A percentile compares a stretch with the other conserved stretches of the same genome.
These are phyloP conservation scores for Epichloe coenophiala DNA, from an alignment of 2,329 filamentous ascomycete species.

Conservation along the genomic window DNA sequence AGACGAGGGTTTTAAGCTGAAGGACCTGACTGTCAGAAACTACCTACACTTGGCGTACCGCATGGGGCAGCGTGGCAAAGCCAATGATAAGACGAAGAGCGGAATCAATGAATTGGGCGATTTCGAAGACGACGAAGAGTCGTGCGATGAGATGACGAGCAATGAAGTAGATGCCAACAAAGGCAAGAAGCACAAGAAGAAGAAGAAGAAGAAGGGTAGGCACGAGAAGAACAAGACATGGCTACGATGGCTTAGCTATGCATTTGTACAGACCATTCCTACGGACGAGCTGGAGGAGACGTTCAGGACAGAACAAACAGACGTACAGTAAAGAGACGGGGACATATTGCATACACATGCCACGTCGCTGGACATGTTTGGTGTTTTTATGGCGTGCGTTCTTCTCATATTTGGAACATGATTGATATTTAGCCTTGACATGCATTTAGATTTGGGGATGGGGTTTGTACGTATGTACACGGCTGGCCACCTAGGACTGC, in stretches of 20 bases:
- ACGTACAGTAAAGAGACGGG: background rate
- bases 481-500: too few relatives aligned
- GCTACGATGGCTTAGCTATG: slow-evolving; percentile 63
- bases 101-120: slow-evolving; percentile 15
- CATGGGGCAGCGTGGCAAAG: slow-evolving; percentile 40
- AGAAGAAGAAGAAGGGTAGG: slow-evolving; percentile 29
- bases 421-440: background rate
- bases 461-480: too few relatives aligned
- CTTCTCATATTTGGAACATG: background rate
- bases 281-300: slow-evolving; percentile 48
- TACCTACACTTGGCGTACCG: slow-evolving; percentile 67
- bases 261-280: slow-evolving; percentile 61
- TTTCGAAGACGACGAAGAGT: slow-evolving; percentile 12
- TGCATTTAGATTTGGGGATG: background rate
- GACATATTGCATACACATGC: background rate
- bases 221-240: slow-evolving; percentile 54
- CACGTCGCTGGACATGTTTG: background rate
- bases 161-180: slow-evolving; percentile 25
- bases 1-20: slow-evolving; percentile 60
- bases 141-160: slow-evolving; percentile 9
- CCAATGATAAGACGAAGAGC: slow-evolving; percentile 8
- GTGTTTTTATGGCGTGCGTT: background rate
- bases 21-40: slow-evolving; percentile 74
- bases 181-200: slow-evolving; percentile 25
- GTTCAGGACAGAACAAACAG: slow-evolving; percentile 9